phyloP scores from a whole-genome alignment of 257 asterid species.

The Marsdenia floribunda region DNA sequence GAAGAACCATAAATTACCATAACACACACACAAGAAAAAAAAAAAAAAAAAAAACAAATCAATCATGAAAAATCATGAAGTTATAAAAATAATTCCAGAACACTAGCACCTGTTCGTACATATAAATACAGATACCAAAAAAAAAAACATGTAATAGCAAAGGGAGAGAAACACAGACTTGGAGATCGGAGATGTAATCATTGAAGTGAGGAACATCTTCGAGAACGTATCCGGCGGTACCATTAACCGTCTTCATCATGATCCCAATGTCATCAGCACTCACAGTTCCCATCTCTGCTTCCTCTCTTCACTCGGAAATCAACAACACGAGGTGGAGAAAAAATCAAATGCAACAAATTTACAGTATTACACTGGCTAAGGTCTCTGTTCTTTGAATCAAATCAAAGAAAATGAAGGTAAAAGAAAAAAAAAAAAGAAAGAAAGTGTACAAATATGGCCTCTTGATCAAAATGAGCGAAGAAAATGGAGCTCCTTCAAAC shows the following conservation, averaged over 20 bases:
- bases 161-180: conserved; percentile 31
- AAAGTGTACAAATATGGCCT: background rate
- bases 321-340: background rate
- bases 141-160: no score
- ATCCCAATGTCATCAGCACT: conserved; percentile 31
- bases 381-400: background rate
- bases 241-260: conserved; percentile 67
- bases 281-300: conserved; percentile 9
- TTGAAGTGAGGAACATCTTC: conserved; percentile 87
- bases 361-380: background rate
- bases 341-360: background rate
- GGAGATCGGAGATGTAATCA: conserved; percentile 76
- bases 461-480: background rate
- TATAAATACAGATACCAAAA: no score
- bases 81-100: no score
- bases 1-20: no score
- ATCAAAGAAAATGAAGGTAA: background rate
- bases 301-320: background rate
- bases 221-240: conserved; percentile 73
- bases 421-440: no score
- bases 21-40: background rate
- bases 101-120: no score
- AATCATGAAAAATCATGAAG: background rate
- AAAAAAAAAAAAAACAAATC: background rate
- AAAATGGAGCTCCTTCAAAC: background rate